Conservation (phyloP, 1,139 yeast genomes). For the Suhomyces bolitotheri region DNA sequence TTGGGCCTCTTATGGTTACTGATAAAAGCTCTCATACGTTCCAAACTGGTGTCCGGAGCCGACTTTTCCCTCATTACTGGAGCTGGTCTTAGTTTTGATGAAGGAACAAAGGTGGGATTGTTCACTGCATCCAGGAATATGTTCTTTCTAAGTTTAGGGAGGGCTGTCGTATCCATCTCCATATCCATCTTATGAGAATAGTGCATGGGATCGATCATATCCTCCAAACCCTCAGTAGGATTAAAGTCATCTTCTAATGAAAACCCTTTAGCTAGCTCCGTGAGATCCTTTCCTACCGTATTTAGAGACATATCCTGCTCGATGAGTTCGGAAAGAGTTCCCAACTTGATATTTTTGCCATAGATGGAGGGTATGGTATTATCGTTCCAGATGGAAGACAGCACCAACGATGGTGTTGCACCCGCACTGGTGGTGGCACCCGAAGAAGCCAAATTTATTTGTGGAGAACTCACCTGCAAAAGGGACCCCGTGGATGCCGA, state of each 20-base stretch:
- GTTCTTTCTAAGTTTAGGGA: constrained; percentile 14
- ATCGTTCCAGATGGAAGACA: constrained; percentile 17
- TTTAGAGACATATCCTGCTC: constrained; percentile 6
- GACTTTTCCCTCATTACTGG: constrained; percentile 9
- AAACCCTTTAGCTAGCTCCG: constrained; percentile 8
- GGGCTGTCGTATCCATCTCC: background rate
- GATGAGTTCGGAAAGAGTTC: constrained; percentile 12
- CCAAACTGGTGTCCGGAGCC: constrained; percentile 5
- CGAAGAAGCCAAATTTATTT: constrained; percentile 2
- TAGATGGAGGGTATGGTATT: constrained; percentile 6
- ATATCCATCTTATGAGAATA: background rate
- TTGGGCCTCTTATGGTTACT: constrained; percentile 4
- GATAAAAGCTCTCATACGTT: constrained; percentile 11
- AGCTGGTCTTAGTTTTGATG: constrained; percentile 10
- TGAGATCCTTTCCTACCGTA: background rate
- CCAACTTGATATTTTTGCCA: constrained; percentile 9
- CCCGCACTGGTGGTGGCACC: constrained; percentile 10
- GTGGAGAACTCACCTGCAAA: constrained; percentile 5
- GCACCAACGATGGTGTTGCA: constrained; percentile 14
- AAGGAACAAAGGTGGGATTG: constrained; percentile 29
- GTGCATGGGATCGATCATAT: background rate
- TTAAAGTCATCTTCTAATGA: constrained; percentile 10
- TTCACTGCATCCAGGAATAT: constrained; percentile 25
- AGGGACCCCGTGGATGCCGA: constrained; percentile 5
- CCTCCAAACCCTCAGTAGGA: constrained; percentile 7